Percentiles rank a stretch among this genome's conserved stretches.
Evolutionary conservation across 2,329 filamentous ascomycete species (phyloP).

Genomic region (Hortaea werneckii): DNA sequence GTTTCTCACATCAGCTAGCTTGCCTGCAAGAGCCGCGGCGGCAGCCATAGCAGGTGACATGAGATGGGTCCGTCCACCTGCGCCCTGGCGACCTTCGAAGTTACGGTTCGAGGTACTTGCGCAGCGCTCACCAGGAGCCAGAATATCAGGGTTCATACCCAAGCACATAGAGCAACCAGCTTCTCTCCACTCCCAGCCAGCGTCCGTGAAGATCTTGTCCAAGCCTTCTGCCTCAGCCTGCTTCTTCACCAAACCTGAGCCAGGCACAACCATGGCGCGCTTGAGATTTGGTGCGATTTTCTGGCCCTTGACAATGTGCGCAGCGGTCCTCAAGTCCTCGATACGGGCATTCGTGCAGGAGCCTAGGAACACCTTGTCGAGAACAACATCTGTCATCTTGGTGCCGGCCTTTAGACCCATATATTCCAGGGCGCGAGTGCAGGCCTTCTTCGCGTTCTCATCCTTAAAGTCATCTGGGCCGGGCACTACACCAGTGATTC

Average conservation of each 20-base stretch:
- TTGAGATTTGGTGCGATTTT: conserved; percentile 83
- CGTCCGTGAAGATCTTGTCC: conserved; percentile 82
- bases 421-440: conserved; percentile 78
- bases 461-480: conserved; percentile 78
- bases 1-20: conserved; percentile 83
- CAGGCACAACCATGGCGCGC: conserved; percentile 91
- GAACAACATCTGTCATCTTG: conserved; percentile 76
- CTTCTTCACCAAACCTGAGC: conserved; percentile 86
- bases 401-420: conserved; percentile 87
- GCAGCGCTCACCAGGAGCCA: conserved; percentile 84
- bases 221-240: conserved; percentile 87
- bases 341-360: conserved; percentile 97
- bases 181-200: conserved; percentile 96
- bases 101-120: conserved; percentile 95
- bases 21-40: conserved; percentile 78
- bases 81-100: conserved; percentile 93
- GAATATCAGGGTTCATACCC: conserved; percentile 98
- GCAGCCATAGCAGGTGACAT: conserved; percentile 98
- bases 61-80: conserved; percentile 80
- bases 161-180: conserved; percentile 98
- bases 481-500: conserved; percentile 84
- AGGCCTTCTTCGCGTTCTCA: conserved; percentile 68
- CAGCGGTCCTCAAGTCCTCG: conserved; percentile 84
- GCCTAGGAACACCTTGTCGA: conserved; percentile 97
- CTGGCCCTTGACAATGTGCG: conserved; percentile 74